Base-by-base conservation (phyloP, 345 rosid genomes). In the Moringa oleifera region DNA sequence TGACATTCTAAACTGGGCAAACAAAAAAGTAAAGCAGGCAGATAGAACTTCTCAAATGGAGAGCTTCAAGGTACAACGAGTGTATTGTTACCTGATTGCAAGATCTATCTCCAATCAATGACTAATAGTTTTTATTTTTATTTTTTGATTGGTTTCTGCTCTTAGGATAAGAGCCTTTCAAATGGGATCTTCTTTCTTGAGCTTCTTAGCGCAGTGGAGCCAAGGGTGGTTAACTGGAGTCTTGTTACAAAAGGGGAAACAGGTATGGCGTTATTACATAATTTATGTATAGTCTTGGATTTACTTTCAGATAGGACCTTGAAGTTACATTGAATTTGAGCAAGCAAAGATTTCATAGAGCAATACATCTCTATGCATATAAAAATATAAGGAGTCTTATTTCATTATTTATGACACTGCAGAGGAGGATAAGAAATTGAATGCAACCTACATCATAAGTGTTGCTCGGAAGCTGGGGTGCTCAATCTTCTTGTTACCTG, bases 381-480 rank as follows among this genome's bases (percentile, higher is more conserved):
- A 51, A 23, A 33, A 0, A 20, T 25, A 16, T 16, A 0, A 41
- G 9, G 47, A 41, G 13, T 41, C 47, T 41, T 41, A 4, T 4
- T 41, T 41, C 47, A 41, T 25, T 59, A 52, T 59, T 53, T 55
- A 58, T 66, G 47, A 64, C 56, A 55, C 62, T 77, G 90, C 89
- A 90, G 96, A 94, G 59, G 97, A 94, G 73, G 97, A 94, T 21
- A 94, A 85, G 93, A 94, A 84, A 86, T 61, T 80, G 73, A 94
- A 94, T 71, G 96, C 99, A 37, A 94, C 92, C 25, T 94, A 94
- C 68, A 94, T 85, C 25, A 94, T 94, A 68, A 94, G 99, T 81
- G 97, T 90, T 70, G 97, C 97, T 12, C 68, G 97, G 36, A 94
- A 94, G 84, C 96, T 94, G 24, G 99, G 99, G 6, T 94, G 99